Conservation (phyloP, 2,329 filamentous ascomycete species). For the Cercospora nicotianae region DNA sequence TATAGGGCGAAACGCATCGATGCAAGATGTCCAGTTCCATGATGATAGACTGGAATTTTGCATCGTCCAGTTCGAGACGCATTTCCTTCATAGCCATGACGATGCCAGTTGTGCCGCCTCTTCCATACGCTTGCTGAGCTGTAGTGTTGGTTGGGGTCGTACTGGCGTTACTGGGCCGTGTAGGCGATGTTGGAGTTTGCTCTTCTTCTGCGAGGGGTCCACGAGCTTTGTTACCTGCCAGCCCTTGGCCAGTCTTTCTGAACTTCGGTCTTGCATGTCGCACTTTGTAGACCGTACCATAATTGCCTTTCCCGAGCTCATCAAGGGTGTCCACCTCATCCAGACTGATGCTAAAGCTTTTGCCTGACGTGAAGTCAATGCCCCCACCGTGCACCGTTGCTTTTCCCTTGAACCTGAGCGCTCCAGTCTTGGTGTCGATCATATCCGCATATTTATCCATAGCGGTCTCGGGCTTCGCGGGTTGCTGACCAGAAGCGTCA, state of each 20-base stretch:
- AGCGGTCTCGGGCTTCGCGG: constrained; percentile 35
- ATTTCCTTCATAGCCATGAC: constrained; percentile 99
- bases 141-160: constrained; percentile 23
- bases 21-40: constrained; percentile 97
- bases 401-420: constrained; percentile 88
- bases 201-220: constrained; percentile 30
- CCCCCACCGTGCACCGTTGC: constrained; percentile 85
- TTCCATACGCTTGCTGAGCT: constrained; percentile 24
- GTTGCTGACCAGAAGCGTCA: constrained; percentile 33
- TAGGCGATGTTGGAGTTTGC: constrained; percentile 27
- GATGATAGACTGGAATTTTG: constrained; percentile 94
- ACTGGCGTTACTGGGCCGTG: constrained; percentile 36
- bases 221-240: constrained; percentile 59
- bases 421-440: constrained; percentile 88
- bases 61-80: constrained; percentile 88
- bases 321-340: constrained; percentile 93
- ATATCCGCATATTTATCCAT: constrained; percentile 74
- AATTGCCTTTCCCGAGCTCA: constrained; percentile 96
- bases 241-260: constrained; percentile 59
- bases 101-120: constrained; percentile 65
- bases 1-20: constrained; percentile 90
- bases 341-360: constrained; percentile 87
- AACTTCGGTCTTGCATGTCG: constrained; percentile 73
- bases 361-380: constrained; percentile 88
- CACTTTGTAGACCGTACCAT: constrained; percentile 97